Evolutionary conservation across 2,329 filamentous ascomycete species (phyloP).

Genomic region (Phyllosticta paracitricarpa): DNA sequence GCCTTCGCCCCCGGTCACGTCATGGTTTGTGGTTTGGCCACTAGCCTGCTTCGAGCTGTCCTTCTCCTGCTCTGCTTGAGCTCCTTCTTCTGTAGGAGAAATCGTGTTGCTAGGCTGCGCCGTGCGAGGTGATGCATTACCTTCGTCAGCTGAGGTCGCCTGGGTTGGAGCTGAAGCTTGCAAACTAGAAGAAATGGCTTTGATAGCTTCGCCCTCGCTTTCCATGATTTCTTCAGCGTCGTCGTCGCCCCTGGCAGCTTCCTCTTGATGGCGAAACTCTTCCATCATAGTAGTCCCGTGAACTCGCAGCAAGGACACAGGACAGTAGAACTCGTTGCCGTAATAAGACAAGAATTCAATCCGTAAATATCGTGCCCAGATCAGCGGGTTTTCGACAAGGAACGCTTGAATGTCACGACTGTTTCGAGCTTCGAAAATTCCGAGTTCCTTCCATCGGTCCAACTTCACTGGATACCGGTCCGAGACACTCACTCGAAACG

Average conservation of each 20-base stretch:
- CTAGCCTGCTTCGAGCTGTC: not conserved
- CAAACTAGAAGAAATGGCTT: slow-evolving; percentile 1
- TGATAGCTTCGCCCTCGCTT: slow-evolving; percentile 15
- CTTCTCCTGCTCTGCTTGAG: not conserved
- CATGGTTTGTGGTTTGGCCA: not conserved
- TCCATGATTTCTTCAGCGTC: slow-evolving; percentile 48
- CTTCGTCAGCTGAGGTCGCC: slow-evolving; percentile 10
- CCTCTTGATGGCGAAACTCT: slow-evolving; percentile 81
- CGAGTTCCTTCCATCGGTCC: slow-evolving; percentile 84
- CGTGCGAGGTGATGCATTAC: not conserved
- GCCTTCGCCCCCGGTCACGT: not conserved
- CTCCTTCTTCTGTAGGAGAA: not conserved
- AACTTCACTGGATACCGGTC: slow-evolving; percentile 88
- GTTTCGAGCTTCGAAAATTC: slow-evolving; percentile 83
- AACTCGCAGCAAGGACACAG: slow-evolving; percentile 77
- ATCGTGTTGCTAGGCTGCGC: not conserved
- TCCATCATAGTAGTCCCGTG: slow-evolving; percentile 93
- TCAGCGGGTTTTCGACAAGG: slow-evolving; percentile 83
- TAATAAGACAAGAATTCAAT: slow-evolving; percentile 91
- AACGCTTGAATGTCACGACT: slow-evolving; percentile 92
- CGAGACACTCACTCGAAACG: slow-evolving; percentile 83
- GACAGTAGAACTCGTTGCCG: slow-evolving; percentile 94
- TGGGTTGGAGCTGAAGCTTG: not conserved
- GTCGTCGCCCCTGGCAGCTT: slow-evolving; percentile 47
- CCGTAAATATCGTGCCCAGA: slow-evolving; percentile 87